Evolutionary conservation across 1,284 basidiomycete genomes (phyloP).

Genomic region (Ustilago sp.): DNA sequence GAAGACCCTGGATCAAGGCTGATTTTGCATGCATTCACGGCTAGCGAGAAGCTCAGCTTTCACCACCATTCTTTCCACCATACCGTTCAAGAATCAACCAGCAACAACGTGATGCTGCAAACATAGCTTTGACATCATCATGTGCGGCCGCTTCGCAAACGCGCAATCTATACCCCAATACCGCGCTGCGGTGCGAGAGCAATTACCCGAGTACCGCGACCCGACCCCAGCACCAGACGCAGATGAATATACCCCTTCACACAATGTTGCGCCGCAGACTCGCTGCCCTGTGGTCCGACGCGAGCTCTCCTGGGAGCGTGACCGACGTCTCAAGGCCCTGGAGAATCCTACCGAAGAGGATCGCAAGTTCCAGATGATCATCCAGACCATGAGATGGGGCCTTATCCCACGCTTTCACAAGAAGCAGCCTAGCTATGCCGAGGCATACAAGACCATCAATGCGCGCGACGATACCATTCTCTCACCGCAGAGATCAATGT

Average conservation of each 20-base stretch:
- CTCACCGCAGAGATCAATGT: constrained; percentile 41
- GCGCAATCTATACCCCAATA: constrained; percentile 50
- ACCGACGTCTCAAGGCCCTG: constrained; percentile 18
- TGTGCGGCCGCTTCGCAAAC: constrained; percentile 63
- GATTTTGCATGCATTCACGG: constrained; percentile 2
- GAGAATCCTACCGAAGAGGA: constrained; percentile 24
- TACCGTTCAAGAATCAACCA: not conserved
- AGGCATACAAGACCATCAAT: constrained; percentile 84
- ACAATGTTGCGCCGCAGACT: constrained; percentile 64
- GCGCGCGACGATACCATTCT: constrained; percentile 85
- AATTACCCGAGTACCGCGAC: constrained; percentile 21
- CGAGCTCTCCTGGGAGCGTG: constrained; percentile 43
- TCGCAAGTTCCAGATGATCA: constrained; percentile 25
- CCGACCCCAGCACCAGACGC: constrained; percentile 28
- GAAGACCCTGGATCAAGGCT: constrained; percentile 2
- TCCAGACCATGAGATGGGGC: constrained; percentile 80
- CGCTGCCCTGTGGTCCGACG: constrained; percentile 56
- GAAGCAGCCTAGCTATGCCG: constrained; percentile 75
- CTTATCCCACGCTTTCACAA: constrained; percentile 87
- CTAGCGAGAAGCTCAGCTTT: not conserved
- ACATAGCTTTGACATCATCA: constrained; percentile 11
- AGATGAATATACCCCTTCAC: constrained; percentile 56
- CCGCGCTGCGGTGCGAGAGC: constrained; percentile 33
- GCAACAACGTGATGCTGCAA: not conserved
- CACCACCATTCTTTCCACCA: not conserved